Percentiles rank a stretch among this genome's conserved stretches.
Conservation (phyloP, 495 filamentous ascomycete species). For the Acidomyces sp. region DNA sequence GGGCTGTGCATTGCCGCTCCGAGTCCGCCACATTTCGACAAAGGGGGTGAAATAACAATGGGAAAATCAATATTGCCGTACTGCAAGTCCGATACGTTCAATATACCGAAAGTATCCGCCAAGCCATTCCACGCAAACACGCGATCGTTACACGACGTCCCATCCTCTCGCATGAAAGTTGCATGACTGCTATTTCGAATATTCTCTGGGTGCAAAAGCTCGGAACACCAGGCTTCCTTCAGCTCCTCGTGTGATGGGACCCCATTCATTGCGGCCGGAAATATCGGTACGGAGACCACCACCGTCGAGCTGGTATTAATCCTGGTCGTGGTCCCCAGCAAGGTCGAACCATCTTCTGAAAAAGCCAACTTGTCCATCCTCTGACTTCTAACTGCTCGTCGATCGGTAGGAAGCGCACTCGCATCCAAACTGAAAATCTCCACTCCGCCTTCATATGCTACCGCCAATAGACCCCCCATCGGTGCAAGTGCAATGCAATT, state of each 20-base stretch:
- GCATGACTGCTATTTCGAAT: constrained; percentile 21
- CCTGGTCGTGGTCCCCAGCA: constrained; percentile 17
- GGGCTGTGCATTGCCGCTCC: constrained; percentile 18
- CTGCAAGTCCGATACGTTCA: constrained; percentile 17
- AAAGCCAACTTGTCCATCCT: constrained; percentile 15
- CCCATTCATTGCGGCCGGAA: constrained; percentile 8
- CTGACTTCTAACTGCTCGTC: constrained; percentile 16
- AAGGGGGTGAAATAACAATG: constrained; percentile 18
- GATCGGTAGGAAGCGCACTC: constrained; percentile 14
- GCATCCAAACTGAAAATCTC: constrained; percentile 18
- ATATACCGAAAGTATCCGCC: constrained; percentile 17
- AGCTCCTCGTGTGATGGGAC: constrained; percentile 17
- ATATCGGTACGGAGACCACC: constrained; percentile 16
- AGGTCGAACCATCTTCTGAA: constrained; percentile 17
- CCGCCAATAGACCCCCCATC: constrained; percentile 16
- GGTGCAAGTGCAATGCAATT: constrained; percentile 18
- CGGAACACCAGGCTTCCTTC: constrained; percentile 20
- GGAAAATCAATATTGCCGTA: constrained; percentile 20
- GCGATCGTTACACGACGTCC: constrained; percentile 13
- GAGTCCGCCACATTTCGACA: constrained; percentile 18
- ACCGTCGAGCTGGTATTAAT: constrained; percentile 19
- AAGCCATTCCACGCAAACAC: constrained; percentile 18
- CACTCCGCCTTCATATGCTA: constrained; percentile 19
- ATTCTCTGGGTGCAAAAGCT: constrained; percentile 19
- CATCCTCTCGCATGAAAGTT: constrained; percentile 16